phyloP scores from a whole-genome alignment of 495 filamentous ascomycete species.

The Sordaria brevicollis region DNA sequence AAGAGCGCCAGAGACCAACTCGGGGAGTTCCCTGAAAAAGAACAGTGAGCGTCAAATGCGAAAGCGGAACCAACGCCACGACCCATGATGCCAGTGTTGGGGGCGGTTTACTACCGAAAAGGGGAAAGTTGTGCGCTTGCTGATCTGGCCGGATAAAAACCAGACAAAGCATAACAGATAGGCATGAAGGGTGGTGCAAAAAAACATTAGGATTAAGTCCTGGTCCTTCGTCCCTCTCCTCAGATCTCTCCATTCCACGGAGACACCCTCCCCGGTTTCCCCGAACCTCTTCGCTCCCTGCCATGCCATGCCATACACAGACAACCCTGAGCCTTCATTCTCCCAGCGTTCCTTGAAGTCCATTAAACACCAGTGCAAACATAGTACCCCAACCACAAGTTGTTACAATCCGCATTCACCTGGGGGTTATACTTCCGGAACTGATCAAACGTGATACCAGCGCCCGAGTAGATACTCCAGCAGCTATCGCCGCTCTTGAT shows the following conservation, averaged over 20 bases:
- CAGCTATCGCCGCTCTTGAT: conserved; percentile 2
- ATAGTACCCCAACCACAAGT: conserved; percentile 11
- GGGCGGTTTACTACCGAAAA: too few species aligned
- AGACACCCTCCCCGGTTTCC: too few species aligned
- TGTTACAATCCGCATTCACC: conserved; percentile 6
- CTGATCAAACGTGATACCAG: conserved; percentile 8
- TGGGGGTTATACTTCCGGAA: conserved; percentile 12
- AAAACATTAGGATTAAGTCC: neutral
- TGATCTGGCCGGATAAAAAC: too few species aligned
- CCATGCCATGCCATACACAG: neutral
- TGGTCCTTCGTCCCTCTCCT: neutral
- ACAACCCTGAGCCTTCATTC: too few species aligned
- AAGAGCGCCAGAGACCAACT: too few species aligned
- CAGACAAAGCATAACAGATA: neutral
- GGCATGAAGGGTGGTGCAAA: neutral
- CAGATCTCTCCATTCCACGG: neutral
- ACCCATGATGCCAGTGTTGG: too few species aligned
- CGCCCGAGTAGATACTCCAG: conserved; percentile 1
- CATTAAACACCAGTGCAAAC: conserved; percentile 6
- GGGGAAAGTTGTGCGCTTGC: too few species aligned
- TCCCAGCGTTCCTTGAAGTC: too few species aligned
- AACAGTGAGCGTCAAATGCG: too few species aligned
- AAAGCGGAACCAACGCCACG: too few species aligned
- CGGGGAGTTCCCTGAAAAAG: too few species aligned
- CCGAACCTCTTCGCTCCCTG: neutral